A percentile compares a stretch with the other conserved stretches of the same genome.
Conservation (phyloP, 2,329 filamentous ascomycete genomes). For the Claviceps arundinis region DNA sequence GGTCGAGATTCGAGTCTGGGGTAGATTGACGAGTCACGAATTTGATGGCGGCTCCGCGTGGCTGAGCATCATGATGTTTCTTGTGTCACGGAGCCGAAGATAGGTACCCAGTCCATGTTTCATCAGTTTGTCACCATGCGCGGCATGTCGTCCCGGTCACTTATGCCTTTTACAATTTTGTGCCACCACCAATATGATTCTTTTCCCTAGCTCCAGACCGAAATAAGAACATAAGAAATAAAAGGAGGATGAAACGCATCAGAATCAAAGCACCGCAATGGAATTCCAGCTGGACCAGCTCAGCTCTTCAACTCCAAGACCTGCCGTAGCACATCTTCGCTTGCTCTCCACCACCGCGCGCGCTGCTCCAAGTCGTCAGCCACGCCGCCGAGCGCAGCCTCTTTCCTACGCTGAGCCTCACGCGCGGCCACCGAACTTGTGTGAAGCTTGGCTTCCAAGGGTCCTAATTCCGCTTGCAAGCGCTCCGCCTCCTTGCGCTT, state of each 20-base stretch:
- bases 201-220: not conserved
- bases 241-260: not conserved
- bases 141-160: no score
- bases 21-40: no score
- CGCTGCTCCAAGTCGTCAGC: slow-evolving; percentile 64
- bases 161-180: not conserved
- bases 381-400: slow-evolving; percentile 49
- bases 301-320: slow-evolving; percentile 43
- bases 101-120: no score
- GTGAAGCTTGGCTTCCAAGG: slow-evolving; percentile 53
- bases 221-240: not conserved
- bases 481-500: slow-evolving; percentile 56
- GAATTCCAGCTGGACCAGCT: not conserved
- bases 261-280: not conserved
- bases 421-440: slow-evolving; percentile 53
- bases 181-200: not conserved
- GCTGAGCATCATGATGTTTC: no score
- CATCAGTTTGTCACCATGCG: no score
- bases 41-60: no score
- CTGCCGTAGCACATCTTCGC: slow-evolving; percentile 48
- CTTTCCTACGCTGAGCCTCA: slow-evolving; percentile 57
- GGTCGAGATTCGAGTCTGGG: no score
- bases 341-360: slow-evolving; percentile 60
- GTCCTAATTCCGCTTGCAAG: slow-evolving; percentile 52
- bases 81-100: no score